A percentile compares a stretch with the other conserved stretches of the same genome.
phyloP scores from a whole-genome alignment of 2,329 filamentous ascomycete species.

The Hyphodiscus sp. region DNA sequence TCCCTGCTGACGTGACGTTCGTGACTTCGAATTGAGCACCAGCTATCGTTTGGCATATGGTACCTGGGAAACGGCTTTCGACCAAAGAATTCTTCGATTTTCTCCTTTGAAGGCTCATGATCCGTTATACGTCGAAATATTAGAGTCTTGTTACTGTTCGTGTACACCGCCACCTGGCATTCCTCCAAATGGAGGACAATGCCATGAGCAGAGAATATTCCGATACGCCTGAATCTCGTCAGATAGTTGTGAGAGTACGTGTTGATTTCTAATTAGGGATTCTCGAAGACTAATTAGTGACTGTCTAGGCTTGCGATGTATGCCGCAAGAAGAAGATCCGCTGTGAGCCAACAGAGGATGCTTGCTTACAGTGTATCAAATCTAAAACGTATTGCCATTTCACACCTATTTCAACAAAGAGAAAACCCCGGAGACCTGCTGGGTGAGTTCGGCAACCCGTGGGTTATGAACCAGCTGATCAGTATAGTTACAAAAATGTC shows the following conservation, averaged over 20 bases:
- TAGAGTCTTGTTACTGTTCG: too few relatives aligned
- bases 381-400: constrained; percentile 25
- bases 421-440: constrained; percentile 18
- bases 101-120: too few relatives aligned
- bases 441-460: constrained; percentile 14
- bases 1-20: neutral
- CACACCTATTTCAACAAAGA: constrained; percentile 23
- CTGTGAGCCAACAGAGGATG: constrained; percentile 21
- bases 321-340: constrained; percentile 30
- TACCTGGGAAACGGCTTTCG: too few relatives aligned
- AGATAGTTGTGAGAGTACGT: neutral
- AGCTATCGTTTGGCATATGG: too few relatives aligned
- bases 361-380: constrained; percentile 27
- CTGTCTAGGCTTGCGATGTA: constrained; percentile 23
- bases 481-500: constrained; percentile 12
- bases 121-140: too few relatives aligned
- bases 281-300: too few relatives aligned
- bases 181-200: neutral
- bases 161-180: neutral
- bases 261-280: neutral
- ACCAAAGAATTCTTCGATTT: too few relatives aligned
- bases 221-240: neutral
- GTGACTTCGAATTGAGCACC: neutral
- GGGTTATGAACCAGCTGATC: constrained; percentile 3
- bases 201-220: neutral